Conservation (phyloP, 805 yeast genomes). For the Aciculoconidium aculeatum region DNA sequence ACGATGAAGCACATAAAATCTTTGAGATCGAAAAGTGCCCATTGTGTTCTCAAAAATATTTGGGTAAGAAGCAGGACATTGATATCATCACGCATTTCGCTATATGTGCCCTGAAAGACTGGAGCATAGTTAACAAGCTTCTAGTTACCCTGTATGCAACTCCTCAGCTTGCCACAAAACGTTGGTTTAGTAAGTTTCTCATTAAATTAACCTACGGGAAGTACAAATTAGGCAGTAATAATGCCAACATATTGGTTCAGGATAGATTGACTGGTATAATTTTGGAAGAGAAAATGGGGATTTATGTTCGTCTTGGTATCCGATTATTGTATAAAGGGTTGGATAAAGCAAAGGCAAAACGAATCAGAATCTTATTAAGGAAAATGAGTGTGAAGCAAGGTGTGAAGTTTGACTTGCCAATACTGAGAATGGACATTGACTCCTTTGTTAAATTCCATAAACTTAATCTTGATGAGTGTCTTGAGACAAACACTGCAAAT, state of each 20-base stretch:
- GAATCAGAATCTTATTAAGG: slow-evolving; percentile 55
- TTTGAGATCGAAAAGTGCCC: slow-evolving; percentile 74
- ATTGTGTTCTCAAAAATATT: slow-evolving; percentile 59
- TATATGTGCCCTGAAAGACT: slow-evolving; percentile 72
- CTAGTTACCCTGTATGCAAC: slow-evolving; percentile 69
- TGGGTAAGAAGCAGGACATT: slow-evolving; percentile 46
- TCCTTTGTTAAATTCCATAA: slow-evolving; percentile 80
- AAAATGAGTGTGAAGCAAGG: slow-evolving; percentile 79
- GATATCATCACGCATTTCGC: slow-evolving; percentile 86
- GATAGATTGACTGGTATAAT: slow-evolving; percentile 85
- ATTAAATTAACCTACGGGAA: slow-evolving; percentile 86
- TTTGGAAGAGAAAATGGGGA: slow-evolving; percentile 89
- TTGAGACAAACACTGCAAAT: slow-evolving; percentile 37
- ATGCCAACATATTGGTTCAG: slow-evolving; percentile 92
- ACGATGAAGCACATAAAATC: slow-evolving; percentile 30
- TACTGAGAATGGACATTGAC: slow-evolving; percentile 60
- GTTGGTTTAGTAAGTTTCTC: slow-evolving; percentile 82
- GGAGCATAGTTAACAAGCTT: slow-evolving; percentile 62
- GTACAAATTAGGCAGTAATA: slow-evolving; percentile 73
- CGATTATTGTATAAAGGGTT: slow-evolving; percentile 75
- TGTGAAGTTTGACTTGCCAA: slow-evolving; percentile 65
- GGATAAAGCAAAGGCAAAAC: slow-evolving; percentile 50
- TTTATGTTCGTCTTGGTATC: slow-evolving; percentile 83
- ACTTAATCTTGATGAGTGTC: slow-evolving; percentile 69
- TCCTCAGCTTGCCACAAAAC: slow-evolving; percentile 72